Evolutionary conservation across 345 rosid species (phyloP), one percentile per base, ranked within the genome.

Genomic region (Brassica cretica): DNA sequence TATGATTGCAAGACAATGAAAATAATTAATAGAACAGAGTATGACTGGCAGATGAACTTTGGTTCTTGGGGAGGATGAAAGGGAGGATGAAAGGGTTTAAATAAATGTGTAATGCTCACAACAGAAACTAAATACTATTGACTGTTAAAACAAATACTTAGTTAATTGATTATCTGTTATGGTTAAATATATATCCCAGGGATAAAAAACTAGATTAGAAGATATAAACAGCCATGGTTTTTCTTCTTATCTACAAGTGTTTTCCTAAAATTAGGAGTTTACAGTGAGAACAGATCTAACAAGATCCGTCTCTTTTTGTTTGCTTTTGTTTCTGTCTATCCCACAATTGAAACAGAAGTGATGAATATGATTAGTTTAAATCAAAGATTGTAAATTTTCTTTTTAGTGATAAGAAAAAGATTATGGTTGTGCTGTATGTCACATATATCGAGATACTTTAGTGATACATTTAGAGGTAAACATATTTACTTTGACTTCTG

Each of bases 61-160:
- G 15, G n/a, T 75, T 37, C 44, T 75, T 75, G 68, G 29, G 60
- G 25, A 25, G 1, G 30, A 68, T 5, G 27, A 49, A 69, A 76
- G 19, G 68, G 6, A 29, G 19, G 27, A 68, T 76, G 61, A 68
- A 8, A 72, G 41, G n/a, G 18, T 18, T 76, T 76, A 76, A 60
- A 68, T 76, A 76, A 49, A 68, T 61, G 63, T 7, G 32, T 12
- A 4, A 68, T 25, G 9, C 44, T 67, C 30, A 67, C 6, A 55
- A 75, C 73, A 39, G 46, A 59, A 61, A 15, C 27, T 58, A 68
- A 29, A 33, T 61, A 61, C 32, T 19, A 68, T 8, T 2, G 21
- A 16, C 68, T 16, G 61, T 64, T 15, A 58, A 12, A 68, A 5
- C 41, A 41, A 14, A 44, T 9, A 59, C 4, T 59, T 24, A 53